Evolutionary conservation across 768 basidiomycete genomes (phyloP), one percentile per base, ranked within the genome.

Genomic region (Nidularia sp.): DNA sequence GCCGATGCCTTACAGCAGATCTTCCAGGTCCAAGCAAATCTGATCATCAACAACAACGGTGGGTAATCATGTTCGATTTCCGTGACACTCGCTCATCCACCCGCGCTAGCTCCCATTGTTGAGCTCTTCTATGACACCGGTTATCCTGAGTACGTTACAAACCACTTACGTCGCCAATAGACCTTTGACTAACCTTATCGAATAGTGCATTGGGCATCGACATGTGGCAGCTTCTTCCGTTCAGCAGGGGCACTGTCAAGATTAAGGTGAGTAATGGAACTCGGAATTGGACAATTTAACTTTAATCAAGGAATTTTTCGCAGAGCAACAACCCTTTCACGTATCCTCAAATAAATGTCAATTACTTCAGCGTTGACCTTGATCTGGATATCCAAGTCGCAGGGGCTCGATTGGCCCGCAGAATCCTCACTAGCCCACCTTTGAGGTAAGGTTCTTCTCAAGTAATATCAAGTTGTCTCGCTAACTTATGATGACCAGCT

Each of bases 211-310:
- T 81, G 12, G 80, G 80, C 1, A 72, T 82, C 47, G 67, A 71
- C 51, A 70, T 74, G 64, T 83, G 81, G 80, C 72, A 73, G 49
- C 69, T 83, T 13, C 69, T 83, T 3, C 80, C 80, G 1, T 82
- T 81, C 66, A 76, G 76, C 61, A 65, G 80, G 25, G 81, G 81
- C 5, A 71, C 59, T n/a, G 75, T 81, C 31, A 66, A 66, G 47
- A 75, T 81, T 57, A 73, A 64, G 5, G 78, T 79, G 41, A 42
- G 51, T 53, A 15, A 39, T 22, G 22, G 36, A n/a, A 9, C n/a
- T 53, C 29, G 29, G 1, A n/a, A 36, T 6, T 10, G 36, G 3
- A 34, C 34, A n/a, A 13, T 25, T 44, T 13, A 25, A 48, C 15
- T 45, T 45, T 34, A 32, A 43, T 15, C 29, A 42, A 2, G 50